A percentile compares a stretch with the other conserved stretches of the same genome.
phyloP scores from a whole-genome alignment of 805 yeast species.

The Wickerhamomyces mucosus region DNA sequence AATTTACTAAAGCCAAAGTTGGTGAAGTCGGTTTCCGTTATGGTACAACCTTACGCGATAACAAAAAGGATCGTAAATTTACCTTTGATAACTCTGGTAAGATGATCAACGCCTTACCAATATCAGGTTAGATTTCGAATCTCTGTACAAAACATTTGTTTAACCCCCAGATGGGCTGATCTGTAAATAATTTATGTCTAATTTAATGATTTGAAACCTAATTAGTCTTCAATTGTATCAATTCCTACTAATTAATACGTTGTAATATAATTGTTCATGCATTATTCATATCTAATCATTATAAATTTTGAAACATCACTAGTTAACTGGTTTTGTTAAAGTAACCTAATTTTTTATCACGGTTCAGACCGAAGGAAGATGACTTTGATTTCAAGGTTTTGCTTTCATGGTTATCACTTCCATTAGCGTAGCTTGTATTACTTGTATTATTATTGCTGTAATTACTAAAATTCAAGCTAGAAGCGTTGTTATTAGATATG shows the following conservation, averaged over 20 bases:
- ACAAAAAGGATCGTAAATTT: slow-evolving; percentile 70
- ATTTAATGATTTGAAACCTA: no score
- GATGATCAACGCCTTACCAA: slow-evolving; percentile 24
- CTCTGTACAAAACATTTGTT: no score
- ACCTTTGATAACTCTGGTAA: slow-evolving; percentile 64
- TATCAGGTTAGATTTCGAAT: slow-evolving; percentile 17
- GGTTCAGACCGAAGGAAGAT: slow-evolving; percentile 17
- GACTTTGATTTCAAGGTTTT: slow-evolving; percentile 14
- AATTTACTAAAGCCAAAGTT: slow-evolving; percentile 67
- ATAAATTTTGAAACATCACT: no score
- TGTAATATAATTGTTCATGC: no score
- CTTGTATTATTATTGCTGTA: not conserved
- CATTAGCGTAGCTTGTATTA: not conserved
- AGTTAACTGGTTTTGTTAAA: not conserved
- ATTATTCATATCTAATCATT: no score
- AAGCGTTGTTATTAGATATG: not conserved
- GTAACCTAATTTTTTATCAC: slow-evolving; percentile 8
- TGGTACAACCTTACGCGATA: slow-evolving; percentile 85
- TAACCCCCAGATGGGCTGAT: no score
- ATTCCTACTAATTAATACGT: no score
- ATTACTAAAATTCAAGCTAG: not conserved
- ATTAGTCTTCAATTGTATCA: no score
- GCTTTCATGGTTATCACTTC: slow-evolving; percentile 2
- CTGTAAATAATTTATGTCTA: no score
- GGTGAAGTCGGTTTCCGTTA: slow-evolving; percentile 88